Evolutionary conservation across 2,329 filamentous ascomycete genomes (phyloP).

Genomic region (Colletotrichum theobromicola): DNA sequence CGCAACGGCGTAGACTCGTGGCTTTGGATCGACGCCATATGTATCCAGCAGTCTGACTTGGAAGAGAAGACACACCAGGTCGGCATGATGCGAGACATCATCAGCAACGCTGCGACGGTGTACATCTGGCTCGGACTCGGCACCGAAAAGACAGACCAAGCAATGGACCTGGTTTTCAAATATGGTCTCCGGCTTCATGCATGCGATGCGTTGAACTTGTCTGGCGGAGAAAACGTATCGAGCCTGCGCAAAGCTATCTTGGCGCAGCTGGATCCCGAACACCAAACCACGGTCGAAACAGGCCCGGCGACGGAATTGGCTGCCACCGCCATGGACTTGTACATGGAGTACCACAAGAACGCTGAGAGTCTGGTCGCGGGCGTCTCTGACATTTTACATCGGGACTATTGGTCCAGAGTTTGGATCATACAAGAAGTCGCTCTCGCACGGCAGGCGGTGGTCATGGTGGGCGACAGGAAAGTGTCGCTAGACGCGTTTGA

Average conservation of each 20-base stretch:
- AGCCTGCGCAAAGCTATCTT: not conserved
- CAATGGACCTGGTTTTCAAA: not conserved
- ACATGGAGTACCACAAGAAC: slow-evolving; percentile 1
- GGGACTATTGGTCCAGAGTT: slow-evolving; percentile 38
- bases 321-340: slow-evolving; percentile 2
- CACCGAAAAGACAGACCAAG: not conserved
- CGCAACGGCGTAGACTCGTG: not conserved
- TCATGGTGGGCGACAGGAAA: slow-evolving; percentile 27
- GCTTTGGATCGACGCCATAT: slow-evolving; percentile 28
- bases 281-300: not conserved
- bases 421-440: slow-evolving; percentile 37
- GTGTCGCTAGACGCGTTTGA: slow-evolving; percentile 16
- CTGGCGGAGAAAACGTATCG: slow-evolving; percentile 17
- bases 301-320: not conserved
- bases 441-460: slow-evolving; percentile 23
- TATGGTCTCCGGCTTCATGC: not conserved
- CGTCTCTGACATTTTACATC: slow-evolving; percentile 27
- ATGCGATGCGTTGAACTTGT: not conserved
- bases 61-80: slow-evolving; percentile 26
- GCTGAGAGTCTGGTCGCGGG: not conserved
- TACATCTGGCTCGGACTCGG: slow-evolving; percentile 24
- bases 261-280: not conserved
- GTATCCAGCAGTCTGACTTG: slow-evolving; percentile 23
- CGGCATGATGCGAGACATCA: slow-evolving; percentile 23
- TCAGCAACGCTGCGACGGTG: slow-evolving; percentile 16